These are phyloP conservation scores for Neurospora sublineolata DNA, from an alignment of 495 filamentous ascomycete species.

Conservation along the genomic window DNA sequence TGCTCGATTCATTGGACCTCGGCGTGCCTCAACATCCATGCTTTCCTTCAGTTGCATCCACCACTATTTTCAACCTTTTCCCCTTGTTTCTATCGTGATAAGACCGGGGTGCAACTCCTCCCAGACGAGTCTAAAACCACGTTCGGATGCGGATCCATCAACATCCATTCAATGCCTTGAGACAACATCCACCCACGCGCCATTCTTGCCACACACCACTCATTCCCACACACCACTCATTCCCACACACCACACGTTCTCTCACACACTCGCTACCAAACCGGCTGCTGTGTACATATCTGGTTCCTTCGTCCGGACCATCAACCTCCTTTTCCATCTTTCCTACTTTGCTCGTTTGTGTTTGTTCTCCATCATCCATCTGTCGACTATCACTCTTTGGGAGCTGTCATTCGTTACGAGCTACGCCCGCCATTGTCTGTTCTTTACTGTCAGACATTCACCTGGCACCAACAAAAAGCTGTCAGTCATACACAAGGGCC, in stretches of 20 bases:
- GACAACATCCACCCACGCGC: neutral
- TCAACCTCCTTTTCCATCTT: neutral
- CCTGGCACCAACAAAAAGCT: neutral
- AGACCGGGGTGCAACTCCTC: neutral
- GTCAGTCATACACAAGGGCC: neutral
- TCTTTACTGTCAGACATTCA: neutral
- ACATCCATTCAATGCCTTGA: neutral
- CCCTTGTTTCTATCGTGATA: neutral
- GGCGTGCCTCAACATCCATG: neutral
- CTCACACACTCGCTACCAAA: neutral
- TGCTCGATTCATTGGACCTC: neutral
- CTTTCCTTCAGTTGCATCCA: neutral
- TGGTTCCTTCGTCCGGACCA: neutral
- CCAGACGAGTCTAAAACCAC: neutral
- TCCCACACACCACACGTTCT: neutral
- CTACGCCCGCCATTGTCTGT: neutral
- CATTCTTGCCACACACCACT: neutral
- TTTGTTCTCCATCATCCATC: neutral
- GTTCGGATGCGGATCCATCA: neutral
- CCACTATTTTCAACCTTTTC: neutral
- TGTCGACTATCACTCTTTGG: neutral
- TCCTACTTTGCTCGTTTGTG: neutral
- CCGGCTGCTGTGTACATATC: neutral
- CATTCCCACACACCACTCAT: neutral
- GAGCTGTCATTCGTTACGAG: neutral